A percentile compares a stretch with the other conserved stretches of the same genome.
phyloP scores from a whole-genome alignment of 441 rosid species.

The Pelargonium exstipulatum region DNA sequence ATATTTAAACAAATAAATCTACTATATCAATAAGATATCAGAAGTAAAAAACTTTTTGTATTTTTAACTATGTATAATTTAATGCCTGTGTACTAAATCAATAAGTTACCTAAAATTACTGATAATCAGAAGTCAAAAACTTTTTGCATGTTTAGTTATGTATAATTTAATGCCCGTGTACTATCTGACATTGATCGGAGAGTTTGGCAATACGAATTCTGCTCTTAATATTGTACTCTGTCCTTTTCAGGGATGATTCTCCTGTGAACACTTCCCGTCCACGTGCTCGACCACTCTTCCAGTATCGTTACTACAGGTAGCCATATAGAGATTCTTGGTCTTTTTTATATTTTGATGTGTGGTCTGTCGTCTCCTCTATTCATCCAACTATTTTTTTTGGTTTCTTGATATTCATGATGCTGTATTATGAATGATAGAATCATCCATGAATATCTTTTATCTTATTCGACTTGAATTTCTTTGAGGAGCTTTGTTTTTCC shows the following conservation, averaged over 20 bases:
- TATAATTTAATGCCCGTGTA: neutral
- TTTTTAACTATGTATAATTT: neutral
- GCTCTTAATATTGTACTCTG: conserved; percentile 15
- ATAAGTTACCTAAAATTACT: too few relatives aligned
- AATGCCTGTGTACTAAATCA: neutral
- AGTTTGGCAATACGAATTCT: neutral
- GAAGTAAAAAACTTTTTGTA: neutral
- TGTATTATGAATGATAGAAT: neutral
- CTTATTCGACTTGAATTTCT: neutral
- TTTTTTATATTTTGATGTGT: too few relatives aligned
- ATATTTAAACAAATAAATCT: neutral
- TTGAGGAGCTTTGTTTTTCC: neutral
- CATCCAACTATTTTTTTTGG: neutral
- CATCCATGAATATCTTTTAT: neutral
- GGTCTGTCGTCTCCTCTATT: neutral
- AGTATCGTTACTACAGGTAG: conserved; percentile 94
- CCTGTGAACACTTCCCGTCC: conserved; percentile 83
- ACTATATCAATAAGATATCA: neutral
- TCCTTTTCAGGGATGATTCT: conserved; percentile 78
- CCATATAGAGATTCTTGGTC: neutral
- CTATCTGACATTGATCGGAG: too few relatives aligned
- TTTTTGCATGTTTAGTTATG: neutral
- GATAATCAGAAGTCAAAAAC: too few relatives aligned
- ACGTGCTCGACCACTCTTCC: conserved; percentile 87
- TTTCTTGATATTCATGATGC: neutral